A percentile compares a stretch with the other conserved stretches of the same genome.
These are phyloP conservation scores for Mycena maculata DNA, from an alignment of 768 basidiomycete species.

Conservation along the genomic window DNA sequence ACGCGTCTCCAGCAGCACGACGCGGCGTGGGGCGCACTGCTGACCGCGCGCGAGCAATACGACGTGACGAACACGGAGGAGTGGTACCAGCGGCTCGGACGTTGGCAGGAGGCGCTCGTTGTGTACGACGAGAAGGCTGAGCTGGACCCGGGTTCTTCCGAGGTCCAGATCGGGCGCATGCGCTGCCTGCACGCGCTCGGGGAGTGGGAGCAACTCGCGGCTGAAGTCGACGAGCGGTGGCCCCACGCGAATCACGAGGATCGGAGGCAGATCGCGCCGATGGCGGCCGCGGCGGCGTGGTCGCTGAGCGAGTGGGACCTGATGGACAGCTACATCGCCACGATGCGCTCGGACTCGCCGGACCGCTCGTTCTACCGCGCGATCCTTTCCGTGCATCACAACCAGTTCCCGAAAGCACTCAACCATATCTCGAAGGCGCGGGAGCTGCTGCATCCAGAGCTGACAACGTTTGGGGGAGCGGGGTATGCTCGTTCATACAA, in stretches of 20 bases:
- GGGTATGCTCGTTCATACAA: constrained; percentile 98
- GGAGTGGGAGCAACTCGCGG: constrained; percentile 94
- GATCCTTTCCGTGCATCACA: constrained; percentile 95
- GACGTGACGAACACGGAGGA: constrained; percentile 94
- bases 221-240: constrained; percentile 92
- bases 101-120: constrained; percentile 94
- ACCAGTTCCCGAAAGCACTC: constrained; percentile 93
- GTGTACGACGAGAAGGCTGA: constrained; percentile 86
- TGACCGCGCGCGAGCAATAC: constrained; percentile 90
- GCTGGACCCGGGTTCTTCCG: constrained; percentile 79
- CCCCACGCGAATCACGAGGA: constrained; percentile 83
- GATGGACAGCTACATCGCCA: constrained; percentile 97
- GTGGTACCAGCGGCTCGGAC: constrained; percentile 96
- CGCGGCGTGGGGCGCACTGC: constrained; percentile 96
- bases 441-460: constrained; percentile 90
- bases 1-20: constrained; percentile 97
- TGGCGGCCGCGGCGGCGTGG: constrained; percentile 98
- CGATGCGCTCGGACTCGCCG: constrained; percentile 93
- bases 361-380: constrained; percentile 97
- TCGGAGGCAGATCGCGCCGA: constrained; percentile 91
- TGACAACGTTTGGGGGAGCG: constrained; percentile 92
- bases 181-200: constrained; percentile 98
- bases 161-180: constrained; percentile 90
- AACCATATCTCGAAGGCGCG: constrained; percentile 92
- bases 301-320: constrained; percentile 96